Conservation (phyloP, 2,329 filamentous ascomycete species). For the Sporothrix globosa region DNA sequence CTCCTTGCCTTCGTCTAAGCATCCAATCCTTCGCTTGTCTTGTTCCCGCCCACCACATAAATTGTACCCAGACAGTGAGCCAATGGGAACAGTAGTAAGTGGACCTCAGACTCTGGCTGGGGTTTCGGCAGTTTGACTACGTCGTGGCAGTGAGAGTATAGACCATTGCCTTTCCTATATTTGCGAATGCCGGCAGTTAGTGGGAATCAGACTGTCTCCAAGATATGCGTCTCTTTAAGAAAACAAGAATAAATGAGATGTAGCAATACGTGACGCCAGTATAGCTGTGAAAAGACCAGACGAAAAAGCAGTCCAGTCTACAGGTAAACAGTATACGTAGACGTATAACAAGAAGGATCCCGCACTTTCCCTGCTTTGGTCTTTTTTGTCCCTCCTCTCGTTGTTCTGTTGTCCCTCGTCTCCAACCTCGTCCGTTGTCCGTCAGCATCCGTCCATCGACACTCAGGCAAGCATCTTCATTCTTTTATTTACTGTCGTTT, state of each 20-base stretch:
- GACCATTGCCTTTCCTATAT: too few species aligned
- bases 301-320: background rate
- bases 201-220: background rate
- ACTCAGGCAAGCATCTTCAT: background rate
- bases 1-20: too few species aligned
- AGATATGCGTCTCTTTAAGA: background rate
- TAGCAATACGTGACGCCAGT: background rate
- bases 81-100: background rate
- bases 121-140: conserved; percentile 23
- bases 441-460: background rate
- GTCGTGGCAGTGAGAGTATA: background rate
- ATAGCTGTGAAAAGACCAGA: conserved; percentile 20
- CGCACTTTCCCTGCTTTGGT: background rate
- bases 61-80: conserved; percentile 22
- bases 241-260: background rate
- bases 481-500: background rate
- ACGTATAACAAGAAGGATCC: conserved; percentile 11
- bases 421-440: conserved; percentile 22
- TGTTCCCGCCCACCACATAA: background rate
- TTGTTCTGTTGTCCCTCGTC: background rate
- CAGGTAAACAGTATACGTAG: conserved; percentile 8
- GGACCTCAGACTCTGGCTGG: background rate
- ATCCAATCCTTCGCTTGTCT: background rate
- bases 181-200: conserved; percentile 2
- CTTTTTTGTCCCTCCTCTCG: background rate